Percentiles rank a stretch among this genome's conserved stretches.
Conservation (phyloP, 129 eudicot genomes). For the Glebionis coronaria region DNA sequence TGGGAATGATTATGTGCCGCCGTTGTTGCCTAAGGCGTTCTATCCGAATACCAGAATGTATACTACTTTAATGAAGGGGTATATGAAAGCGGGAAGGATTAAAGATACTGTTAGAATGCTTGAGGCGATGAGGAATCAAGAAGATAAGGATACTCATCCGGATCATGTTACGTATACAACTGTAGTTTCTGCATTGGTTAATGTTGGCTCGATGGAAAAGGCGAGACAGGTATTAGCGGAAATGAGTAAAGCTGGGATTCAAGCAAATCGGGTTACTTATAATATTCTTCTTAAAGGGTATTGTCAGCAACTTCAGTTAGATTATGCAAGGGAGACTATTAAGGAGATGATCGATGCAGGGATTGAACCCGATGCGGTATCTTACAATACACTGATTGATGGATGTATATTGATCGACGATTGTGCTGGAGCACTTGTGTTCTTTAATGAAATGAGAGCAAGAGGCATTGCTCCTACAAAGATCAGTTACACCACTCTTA, state of each 20-base stretch:
- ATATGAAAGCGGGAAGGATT: constrained; percentile 85
- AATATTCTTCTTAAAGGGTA: constrained; percentile 88
- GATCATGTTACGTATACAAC: constrained; percentile 93
- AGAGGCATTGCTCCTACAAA: constrained; percentile 91
- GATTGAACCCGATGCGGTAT: constrained; percentile 87
- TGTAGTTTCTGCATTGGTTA: constrained; percentile 80
- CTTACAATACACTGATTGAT: constrained; percentile 82
- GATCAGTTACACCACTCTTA: constrained; percentile 90
- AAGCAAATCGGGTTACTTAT: constrained; percentile 74
- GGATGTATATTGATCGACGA: constrained; percentile 90
- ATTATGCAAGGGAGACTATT: constrained; percentile 60
- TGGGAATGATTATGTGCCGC: constrained; percentile 46
- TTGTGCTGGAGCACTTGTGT: constrained; percentile 77
- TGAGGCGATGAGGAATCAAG: constrained; percentile 86
- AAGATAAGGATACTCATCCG: constrained; percentile 66
- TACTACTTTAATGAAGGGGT: constrained; percentile 94
- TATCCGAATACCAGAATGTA: constrained; percentile 76
- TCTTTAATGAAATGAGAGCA: constrained; percentile 91
- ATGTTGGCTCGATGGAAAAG: constrained; percentile 74
- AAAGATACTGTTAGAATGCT: constrained; percentile 76
- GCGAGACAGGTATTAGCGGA: constrained; percentile 75
- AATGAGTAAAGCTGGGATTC: constrained; percentile 64
- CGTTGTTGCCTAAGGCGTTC: constrained; percentile 50
- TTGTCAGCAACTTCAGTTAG: constrained; percentile 85
- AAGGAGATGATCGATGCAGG: constrained; percentile 56